Evolutionary conservation across 441 rosid species (phyloP).

Genomic region (Pelargonium citronellum): DNA sequence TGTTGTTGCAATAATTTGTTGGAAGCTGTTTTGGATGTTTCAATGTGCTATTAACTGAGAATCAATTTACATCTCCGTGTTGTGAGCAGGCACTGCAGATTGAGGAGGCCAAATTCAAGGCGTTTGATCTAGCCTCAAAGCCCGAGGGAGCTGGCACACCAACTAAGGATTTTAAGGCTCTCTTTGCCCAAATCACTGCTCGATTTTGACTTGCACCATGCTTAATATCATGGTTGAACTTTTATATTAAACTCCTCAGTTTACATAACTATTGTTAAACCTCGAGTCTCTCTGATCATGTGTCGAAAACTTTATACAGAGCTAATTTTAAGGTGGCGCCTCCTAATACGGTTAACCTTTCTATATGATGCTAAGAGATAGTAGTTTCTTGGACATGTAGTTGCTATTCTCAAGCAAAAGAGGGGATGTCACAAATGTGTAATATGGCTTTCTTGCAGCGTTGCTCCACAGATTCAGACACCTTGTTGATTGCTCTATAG

Average conservation of each 20-base stretch:
- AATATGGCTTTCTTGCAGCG: no score
- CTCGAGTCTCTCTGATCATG: not conserved
- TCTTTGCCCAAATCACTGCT: conserved; percentile 55
- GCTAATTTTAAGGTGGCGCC: no score
- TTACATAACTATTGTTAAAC: not conserved
- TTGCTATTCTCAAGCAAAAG: no score
- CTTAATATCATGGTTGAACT: not conserved
- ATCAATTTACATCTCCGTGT: not conserved
- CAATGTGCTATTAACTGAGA: not conserved
- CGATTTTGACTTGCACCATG: conserved; percentile 40
- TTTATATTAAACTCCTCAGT: not conserved
- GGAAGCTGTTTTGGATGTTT: no score
- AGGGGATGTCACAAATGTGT: no score
- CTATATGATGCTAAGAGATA: no score
- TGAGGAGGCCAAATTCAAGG: conserved; percentile 79
- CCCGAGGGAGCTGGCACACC: conserved; percentile 74
- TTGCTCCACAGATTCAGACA: no score
- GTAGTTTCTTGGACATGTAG: no score
- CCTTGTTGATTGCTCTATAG: no score
- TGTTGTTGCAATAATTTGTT: no score
- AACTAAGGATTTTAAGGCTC: conserved; percentile 76
- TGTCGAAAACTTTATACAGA: no score
- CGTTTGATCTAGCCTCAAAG: conserved; percentile 85
- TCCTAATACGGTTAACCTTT: no score
- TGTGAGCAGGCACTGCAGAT: conserved; percentile 55